phyloP scores from a whole-genome alignment of 228 moss, liverwort and hornwort genomes.

The Sphagnum magellanicum region DNA sequence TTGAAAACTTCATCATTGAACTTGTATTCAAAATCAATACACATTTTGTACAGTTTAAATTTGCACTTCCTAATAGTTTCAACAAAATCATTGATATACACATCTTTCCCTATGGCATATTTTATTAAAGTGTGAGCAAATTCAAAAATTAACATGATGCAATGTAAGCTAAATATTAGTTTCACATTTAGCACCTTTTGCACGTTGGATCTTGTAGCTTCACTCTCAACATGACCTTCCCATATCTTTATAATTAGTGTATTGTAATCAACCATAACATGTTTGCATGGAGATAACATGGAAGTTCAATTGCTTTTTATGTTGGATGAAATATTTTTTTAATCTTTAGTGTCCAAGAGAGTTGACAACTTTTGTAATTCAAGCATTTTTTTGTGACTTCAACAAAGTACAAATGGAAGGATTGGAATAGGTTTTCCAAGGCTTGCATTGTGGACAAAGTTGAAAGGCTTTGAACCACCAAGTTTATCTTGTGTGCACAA shows the following conservation, averaged over 20 bases:
- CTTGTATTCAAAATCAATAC: background rate
- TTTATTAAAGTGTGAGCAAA: background rate
- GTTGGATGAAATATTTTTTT: background rate
- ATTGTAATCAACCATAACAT: background rate
- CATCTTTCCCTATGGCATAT: background rate
- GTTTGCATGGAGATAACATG: background rate
- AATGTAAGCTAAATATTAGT: background rate
- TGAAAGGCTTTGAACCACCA: background rate
- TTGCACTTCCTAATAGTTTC: background rate
- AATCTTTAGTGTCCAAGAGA: background rate
- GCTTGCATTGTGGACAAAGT: background rate
- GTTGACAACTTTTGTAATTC: background rate
- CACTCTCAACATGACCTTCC: background rate
- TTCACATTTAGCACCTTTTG: background rate
- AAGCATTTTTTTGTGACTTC: background rate
- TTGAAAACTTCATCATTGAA: background rate
- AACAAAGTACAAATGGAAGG: background rate
- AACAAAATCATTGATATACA: background rate
- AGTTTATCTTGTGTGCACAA: background rate
- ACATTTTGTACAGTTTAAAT: background rate
- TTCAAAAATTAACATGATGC: background rate
- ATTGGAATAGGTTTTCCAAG: background rate
- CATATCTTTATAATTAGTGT: background rate
- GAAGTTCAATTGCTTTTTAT: background rate
- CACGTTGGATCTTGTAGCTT: background rate